phyloP scores from a whole-genome alignment of 1,139 yeast genomes.

The Geotrichum klebahnii region DNA sequence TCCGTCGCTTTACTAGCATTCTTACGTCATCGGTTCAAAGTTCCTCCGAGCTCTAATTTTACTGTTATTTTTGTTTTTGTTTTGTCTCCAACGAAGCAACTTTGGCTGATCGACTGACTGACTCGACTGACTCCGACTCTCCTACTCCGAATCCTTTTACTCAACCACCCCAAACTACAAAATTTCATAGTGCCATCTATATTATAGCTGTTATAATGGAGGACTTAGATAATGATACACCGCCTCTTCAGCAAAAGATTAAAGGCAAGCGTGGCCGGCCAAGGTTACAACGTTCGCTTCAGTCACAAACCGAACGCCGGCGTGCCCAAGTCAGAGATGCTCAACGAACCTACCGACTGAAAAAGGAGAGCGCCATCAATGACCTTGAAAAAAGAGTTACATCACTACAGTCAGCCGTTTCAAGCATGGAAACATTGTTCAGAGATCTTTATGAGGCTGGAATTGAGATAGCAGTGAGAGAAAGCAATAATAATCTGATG shows the following conservation, averaged over 20 bases:
- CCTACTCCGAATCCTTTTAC: no score
- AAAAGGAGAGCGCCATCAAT: constrained; percentile 21
- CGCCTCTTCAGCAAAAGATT: constrained; percentile 2
- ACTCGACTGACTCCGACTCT: no score
- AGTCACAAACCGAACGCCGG: constrained; percentile 23
- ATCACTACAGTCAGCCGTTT: constrained; percentile 11
- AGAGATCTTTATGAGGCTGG: constrained; percentile 21
- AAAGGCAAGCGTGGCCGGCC: constrained; percentile 23
- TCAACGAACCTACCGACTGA: constrained; percentile 22
- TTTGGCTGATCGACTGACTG: no score
- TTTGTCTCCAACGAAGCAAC: no score
- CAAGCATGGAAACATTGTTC: constrained; percentile 17
- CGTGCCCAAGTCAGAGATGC: constrained; percentile 24
- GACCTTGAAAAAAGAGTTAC: constrained; percentile 17
- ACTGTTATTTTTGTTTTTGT: no score
- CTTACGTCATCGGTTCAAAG: no score
- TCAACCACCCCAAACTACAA: neutral
- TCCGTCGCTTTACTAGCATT: no score
- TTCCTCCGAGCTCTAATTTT: no score
- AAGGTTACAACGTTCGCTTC: constrained; percentile 17
- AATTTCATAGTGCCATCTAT: neutral
- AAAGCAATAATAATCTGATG: constrained; percentile 17
- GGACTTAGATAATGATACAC: neutral
- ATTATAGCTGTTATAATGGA: neutral
- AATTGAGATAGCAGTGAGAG: constrained; percentile 22